Base-by-base conservation (phyloP, 2,329 filamentous ascomycete genomes). In the Colletotrichum nymphaeae region DNA sequence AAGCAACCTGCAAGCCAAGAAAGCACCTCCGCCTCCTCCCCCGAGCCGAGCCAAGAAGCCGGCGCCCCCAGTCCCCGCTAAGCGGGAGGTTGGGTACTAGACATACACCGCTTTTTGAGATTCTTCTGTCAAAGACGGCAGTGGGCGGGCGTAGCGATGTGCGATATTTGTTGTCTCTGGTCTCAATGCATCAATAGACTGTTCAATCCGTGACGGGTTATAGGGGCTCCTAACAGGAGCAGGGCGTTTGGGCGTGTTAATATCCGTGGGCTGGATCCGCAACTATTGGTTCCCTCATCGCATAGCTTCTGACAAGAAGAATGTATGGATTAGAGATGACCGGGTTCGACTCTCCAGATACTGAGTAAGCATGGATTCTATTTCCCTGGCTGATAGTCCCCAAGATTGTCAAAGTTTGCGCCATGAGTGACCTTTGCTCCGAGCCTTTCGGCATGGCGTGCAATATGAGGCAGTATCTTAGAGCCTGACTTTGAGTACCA, bases 41-140 rank as follows among this genome's bases (percentile, higher is more conserved):
- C 85, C 85, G 3, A 85, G 83, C 78, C 80, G 84, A 37, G 79
- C 83, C 69, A 90, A 89, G 84, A 90, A 90, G 82, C 87, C 87
- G 3, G 81, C 88, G 12, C 88, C 88, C 58, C 88, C 88, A 2
- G 63, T 75, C n/a, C 74, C 74, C 16, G 72, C 81, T 19, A 81
- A 79, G 69, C 75, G 81, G 56, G 79, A 81, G 74, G 75, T 79
- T 62, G 74, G 77, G 32, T 80, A 80, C 63, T 79, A 77, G 73
- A 65, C 67, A 49, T 74, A 73, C 63, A 52, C 32, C 19, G 49
- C 63, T 32, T 56, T 32, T 30, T 71, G 59, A 63, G 52, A 14
- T 12, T 59, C 22, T 22, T 56, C 2, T 26, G 9, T n/a, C 5
- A 4, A 22, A 30, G 28, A 55, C 14, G 52, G 19, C 26, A 16